phyloP scores from a whole-genome alignment of 371 early-diverging fungal genomes.

The Haplosporangium sp. region DNA sequence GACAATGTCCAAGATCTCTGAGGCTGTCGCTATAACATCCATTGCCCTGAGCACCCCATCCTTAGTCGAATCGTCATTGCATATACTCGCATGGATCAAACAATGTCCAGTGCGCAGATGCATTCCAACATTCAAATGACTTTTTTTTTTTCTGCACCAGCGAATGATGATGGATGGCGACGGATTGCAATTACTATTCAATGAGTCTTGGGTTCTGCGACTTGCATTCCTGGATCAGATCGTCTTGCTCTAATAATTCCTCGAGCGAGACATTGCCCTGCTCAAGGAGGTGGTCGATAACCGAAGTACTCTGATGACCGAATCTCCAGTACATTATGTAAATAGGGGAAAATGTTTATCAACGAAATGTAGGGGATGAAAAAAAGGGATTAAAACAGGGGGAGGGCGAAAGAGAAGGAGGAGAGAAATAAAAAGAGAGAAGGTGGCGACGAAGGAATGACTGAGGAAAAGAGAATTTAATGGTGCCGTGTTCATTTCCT shows the following conservation, averaged over 20 bases:
- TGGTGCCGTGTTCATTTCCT: too few species aligned
- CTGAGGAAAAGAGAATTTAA: background rate
- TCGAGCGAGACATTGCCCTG: slow-evolving; percentile 81
- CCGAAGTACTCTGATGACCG: slow-evolving; percentile 79
- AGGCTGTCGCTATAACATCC: too few species aligned
- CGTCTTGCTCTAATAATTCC: slow-evolving; percentile 82
- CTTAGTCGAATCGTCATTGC: background rate
- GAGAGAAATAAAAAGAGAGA: slow-evolving; percentile 2
- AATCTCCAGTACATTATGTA: slow-evolving; percentile 81
- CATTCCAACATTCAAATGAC: background rate
- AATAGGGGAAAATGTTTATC: too few species aligned
- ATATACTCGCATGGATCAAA: background rate
- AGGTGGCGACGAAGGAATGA: background rate
- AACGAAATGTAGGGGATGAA: background rate
- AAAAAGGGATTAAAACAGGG: background rate
- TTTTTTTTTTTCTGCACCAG: too few species aligned
- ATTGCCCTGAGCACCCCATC: background rate
- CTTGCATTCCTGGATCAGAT: slow-evolving; percentile 89
- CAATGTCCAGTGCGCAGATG: background rate
- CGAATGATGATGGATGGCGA: too few species aligned
- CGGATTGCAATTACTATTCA: slow-evolving; percentile 69
- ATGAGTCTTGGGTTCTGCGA: slow-evolving; percentile 82
- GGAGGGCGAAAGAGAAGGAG: background rate
- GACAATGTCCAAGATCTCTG: too few species aligned
- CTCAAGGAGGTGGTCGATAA: slow-evolving; percentile 81